A percentile compares a stretch with the other conserved stretches of the same genome.
Evolutionary conservation across 345 rosid genomes (phyloP).

Genomic region (Arabis hirsuta): DNA sequence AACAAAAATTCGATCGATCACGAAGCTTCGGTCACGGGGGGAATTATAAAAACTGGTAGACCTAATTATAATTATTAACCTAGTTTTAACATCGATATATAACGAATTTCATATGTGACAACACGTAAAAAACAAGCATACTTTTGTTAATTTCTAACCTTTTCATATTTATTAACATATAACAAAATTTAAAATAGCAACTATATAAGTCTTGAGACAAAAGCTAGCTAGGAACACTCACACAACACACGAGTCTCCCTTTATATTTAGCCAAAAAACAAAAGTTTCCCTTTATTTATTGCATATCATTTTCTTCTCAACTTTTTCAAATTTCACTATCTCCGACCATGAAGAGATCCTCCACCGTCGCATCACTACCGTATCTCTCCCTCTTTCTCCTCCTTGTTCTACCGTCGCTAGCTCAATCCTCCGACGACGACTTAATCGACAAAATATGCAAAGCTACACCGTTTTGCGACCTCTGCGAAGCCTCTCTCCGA

Average conservation of each 20-base stretch:
- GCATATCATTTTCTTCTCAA: not conserved
- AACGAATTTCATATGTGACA: constrained; percentile 9
- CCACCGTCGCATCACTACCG: constrained; percentile 26
- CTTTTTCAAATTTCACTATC: not conserved
- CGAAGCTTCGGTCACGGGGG: constrained; percentile 45
- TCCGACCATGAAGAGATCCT: constrained; percentile 36
- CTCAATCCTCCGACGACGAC: constrained; percentile 40
- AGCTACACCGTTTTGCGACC: constrained; percentile 72
- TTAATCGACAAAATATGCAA: constrained; percentile 64
- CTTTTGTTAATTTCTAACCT: constrained; percentile 4
- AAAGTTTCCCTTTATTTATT: not conserved
- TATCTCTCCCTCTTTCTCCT: constrained; percentile 33
- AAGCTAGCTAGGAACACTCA: constrained; percentile 22
- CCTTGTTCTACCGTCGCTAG: constrained; percentile 23
- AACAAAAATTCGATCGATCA: constrained; percentile 23
- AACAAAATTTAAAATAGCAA: constrained; percentile 3
- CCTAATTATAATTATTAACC: constrained; percentile 19
- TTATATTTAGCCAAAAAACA: too few species aligned
- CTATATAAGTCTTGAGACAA: constrained; percentile 30
- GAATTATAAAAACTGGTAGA: not conserved
- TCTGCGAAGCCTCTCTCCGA: constrained; percentile 58
- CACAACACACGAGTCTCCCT: constrained; percentile 8
- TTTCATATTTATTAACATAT: constrained; percentile 24
- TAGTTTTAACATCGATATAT: constrained; percentile 20
- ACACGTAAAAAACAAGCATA: constrained; percentile 23